A percentile compares a stretch with the other conserved stretches of the same genome.
These are phyloP conservation scores for Melastoma malabathricum DNA, from an alignment of 345 rosid genomes.

Conservation along the genomic window DNA sequence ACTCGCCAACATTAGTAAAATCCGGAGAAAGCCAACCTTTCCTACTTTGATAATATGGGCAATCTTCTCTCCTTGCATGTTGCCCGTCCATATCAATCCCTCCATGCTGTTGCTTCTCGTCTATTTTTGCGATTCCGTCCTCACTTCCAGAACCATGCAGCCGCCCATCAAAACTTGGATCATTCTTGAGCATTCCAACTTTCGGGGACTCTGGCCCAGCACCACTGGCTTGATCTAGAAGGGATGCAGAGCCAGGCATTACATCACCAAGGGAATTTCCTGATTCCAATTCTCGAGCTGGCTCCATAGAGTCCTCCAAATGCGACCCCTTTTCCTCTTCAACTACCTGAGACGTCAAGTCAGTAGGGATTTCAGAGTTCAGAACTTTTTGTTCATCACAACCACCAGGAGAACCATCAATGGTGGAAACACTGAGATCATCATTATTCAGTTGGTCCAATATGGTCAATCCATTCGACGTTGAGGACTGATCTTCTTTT, in stretches of 20 bases:
- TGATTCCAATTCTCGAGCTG: too few relatives aligned
- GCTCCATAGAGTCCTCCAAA: conserved; percentile 22
- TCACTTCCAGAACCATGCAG: conserved; percentile 34
- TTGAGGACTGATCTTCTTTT: too few relatives aligned
- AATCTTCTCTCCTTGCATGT: background rate
- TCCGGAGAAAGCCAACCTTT: conserved; percentile 54
- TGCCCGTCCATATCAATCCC: conserved; percentile 31
- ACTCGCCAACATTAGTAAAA: conserved; percentile 18
- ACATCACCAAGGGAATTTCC: too few relatives aligned
- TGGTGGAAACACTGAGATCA: conserved; percentile 22
- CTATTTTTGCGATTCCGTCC: conserved; percentile 37
- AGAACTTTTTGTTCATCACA: conserved; percentile 18
- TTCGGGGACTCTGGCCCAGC: too few relatives aligned
- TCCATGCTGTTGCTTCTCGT: conserved; percentile 52
- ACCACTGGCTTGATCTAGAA: conserved; percentile 26
- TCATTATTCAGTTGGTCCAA: conserved; percentile 8
- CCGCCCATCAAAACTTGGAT: conserved; percentile 24
- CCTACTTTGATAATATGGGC: conserved; percentile 26
- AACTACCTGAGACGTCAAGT: conserved; percentile 12
- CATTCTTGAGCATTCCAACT: conserved; percentile 17
- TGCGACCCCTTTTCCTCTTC: conserved; percentile 10
- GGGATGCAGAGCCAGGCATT: conserved; percentile 40
- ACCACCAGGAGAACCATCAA: conserved; percentile 9
- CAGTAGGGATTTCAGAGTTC: conserved; percentile 25
- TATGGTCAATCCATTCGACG: too few relatives aligned